Evolutionary conservation across 2,329 filamentous ascomycete genomes (phyloP).

Genomic region (Colletotrichum siamense): DNA sequence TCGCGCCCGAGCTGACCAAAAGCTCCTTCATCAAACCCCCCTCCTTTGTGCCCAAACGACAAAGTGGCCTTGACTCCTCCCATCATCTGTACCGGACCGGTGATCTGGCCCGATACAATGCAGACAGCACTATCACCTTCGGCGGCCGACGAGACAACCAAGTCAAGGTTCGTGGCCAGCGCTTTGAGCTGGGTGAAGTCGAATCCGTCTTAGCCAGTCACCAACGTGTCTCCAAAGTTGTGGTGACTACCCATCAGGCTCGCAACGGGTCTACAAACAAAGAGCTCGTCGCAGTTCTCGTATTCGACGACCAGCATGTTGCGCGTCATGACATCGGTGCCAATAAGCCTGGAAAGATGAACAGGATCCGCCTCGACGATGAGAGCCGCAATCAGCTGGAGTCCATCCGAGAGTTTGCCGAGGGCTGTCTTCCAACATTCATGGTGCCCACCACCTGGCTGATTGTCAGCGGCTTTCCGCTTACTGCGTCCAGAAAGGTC

Average conservation of each 20-base stretch:
- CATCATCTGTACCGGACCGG: not conserved
- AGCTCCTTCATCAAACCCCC: not conserved
- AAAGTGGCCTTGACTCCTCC: not conserved
- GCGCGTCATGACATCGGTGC: not conserved
- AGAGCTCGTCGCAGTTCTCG: not conserved
- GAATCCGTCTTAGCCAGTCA: not conserved
- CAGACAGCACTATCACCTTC: not conserved
- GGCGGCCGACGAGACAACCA: slow-evolving; percentile 55
- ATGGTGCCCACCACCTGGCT: not conserved
- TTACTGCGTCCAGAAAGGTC: not conserved
- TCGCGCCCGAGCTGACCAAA: not conserved
- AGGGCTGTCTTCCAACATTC: not conserved
- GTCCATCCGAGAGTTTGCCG: not conserved
- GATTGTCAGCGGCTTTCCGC: not conserved
- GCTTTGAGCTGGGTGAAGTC: slow-evolving; percentile 43
- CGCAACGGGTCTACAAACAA: not conserved
- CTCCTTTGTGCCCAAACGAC: not conserved
- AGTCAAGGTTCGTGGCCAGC: slow-evolving; percentile 58
- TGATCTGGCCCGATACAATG: not conserved
- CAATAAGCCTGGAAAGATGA: not conserved
- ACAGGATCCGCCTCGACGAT: rapidly evolving
- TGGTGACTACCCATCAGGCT: not conserved
- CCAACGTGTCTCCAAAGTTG: not conserved
- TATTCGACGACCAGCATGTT: not conserved
- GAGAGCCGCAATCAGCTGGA: not conserved